Conservation (phyloP, 306 rosid species). For the Vigna trinervia region DNA sequence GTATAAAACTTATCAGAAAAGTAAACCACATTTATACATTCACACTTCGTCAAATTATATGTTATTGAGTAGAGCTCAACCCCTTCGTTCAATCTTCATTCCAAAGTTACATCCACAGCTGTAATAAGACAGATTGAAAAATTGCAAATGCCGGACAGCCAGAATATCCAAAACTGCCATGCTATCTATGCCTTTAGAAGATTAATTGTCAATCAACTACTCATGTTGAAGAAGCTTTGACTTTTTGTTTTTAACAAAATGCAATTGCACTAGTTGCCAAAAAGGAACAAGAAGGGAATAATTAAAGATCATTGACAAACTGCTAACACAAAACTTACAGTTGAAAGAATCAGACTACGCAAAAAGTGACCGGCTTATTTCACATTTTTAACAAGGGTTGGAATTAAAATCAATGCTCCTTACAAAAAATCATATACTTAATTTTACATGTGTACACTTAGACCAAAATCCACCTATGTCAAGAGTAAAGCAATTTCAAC, state of each 20-base stretch:
- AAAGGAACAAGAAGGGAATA: not conserved
- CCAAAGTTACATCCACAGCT: conserved; percentile 18
- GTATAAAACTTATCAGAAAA: not conserved
- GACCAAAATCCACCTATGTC: conserved; percentile 27
- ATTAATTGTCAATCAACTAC: conserved; percentile 4
- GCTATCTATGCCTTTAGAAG: conserved; percentile 13
- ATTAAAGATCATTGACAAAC: conserved; percentile 21
- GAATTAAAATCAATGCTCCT: conserved; percentile 23
- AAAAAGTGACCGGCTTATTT: not conserved
- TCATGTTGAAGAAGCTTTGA: conserved; percentile 29
- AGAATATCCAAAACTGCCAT: conserved; percentile 9
- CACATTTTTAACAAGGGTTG: not conserved
- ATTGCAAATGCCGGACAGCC: not conserved
- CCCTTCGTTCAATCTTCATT: conserved; percentile 7
- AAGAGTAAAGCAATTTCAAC: conserved; percentile 1
- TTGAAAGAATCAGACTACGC: conserved; percentile 25
- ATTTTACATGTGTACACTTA: not conserved
- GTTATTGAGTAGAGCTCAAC: conserved; percentile 5
- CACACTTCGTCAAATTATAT: not conserved
- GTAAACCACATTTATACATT: not conserved
- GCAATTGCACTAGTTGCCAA: conserved; percentile 9
- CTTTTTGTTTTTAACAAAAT: not conserved
- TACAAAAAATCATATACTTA: not conserved
- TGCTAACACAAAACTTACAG: not conserved
- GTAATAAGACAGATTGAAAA: conserved; percentile 6